A percentile compares a stretch with the other conserved stretches of the same genome.
These are phyloP conservation scores for Begonia loranthoides DNA, from an alignment of 306 rosid species.

Conservation along the genomic window DNA sequence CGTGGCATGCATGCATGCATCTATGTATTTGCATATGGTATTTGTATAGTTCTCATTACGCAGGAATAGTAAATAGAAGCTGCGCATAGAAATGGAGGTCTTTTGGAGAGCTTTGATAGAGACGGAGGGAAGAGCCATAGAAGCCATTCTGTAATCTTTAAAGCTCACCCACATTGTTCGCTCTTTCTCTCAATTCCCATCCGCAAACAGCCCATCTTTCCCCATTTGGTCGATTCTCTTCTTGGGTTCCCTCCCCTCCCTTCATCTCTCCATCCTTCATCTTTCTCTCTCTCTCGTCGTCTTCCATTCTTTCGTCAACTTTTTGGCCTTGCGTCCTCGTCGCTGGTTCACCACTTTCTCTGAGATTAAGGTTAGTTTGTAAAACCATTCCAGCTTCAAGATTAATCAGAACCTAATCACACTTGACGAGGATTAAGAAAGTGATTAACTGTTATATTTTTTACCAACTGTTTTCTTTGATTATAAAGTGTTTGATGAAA, in stretches of 20 bases:
- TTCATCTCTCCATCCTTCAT: neutral
- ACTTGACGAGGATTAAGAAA: neutral
- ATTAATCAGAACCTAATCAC: neutral
- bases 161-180: constrained; percentile 28
- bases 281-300: constrained; percentile 17
- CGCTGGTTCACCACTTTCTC: constrained; percentile 13
- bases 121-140: neutral
- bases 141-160: constrained; percentile 18
- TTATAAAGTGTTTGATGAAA: neutral
- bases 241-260: neutral
- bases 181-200: constrained; percentile 22
- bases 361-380: constrained; percentile 26
- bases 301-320: constrained; percentile 13
- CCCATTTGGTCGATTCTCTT: constrained; percentile 13
- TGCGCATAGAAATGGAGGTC: too few species aligned
- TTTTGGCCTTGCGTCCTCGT: constrained; percentile 14
- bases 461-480: neutral
- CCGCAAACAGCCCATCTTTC: constrained; percentile 11
- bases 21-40: too few species aligned
- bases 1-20: too few species aligned
- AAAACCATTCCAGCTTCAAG: neutral
- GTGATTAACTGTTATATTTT: neutral
- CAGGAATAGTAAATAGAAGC: too few species aligned
- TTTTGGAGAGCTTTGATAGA: neutral
- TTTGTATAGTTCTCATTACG: too few species aligned